Evolutionary conservation across 345 rosid genomes (phyloP), one percentile per base, ranked within the genome.

Genomic region (Anastatica hierochuntica): DNA sequence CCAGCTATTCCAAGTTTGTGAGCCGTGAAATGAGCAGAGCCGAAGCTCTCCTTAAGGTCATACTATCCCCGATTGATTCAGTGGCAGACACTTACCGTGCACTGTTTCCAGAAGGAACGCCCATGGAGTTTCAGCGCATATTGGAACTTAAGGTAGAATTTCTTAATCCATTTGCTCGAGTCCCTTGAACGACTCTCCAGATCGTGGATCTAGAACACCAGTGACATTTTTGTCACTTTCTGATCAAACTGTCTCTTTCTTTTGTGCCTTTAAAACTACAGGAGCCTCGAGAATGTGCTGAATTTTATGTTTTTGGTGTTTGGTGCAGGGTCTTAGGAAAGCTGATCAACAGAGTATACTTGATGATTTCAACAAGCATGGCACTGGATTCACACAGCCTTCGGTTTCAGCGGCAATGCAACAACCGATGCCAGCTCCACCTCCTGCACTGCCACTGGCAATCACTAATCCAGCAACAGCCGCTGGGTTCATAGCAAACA

Each of bases 21-120:
- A 92, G 90, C 74, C 90, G 97, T 56, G 97, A 88, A 80, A 92
- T 92, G 98, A 88, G 98, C 81, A 85, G 87, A 81, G 98, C 97
- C 51, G 98, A 92, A 83, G 97, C 98, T 62, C 94, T 92, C 57
- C 74, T 92, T 53, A 92, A 92, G 97, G 98, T 92, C 49, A 85
- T 92, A 72, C 76, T 92, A 34, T 92, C 98, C 34, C 98, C 98
- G 12, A 65, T 83, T 12, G 98, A 92, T 74, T 92, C 98, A 36
- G 98, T 92, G 35, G 94, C 95, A 5, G 97, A 88, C 64, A 92
- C 98, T 34, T 88, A 92, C 31, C 83, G 88, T 56, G 98, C 98
- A 54, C 74, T 92, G 68, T 76, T 92, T 64, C 97, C 97, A 3
- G 98, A 88, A 74, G 98, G 98, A 72, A 88, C 97, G 4, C 88